These are phyloP conservation scores for Pichia sp. DNA, from an alignment of 1,139 yeast species.

Conservation along the genomic window DNA sequence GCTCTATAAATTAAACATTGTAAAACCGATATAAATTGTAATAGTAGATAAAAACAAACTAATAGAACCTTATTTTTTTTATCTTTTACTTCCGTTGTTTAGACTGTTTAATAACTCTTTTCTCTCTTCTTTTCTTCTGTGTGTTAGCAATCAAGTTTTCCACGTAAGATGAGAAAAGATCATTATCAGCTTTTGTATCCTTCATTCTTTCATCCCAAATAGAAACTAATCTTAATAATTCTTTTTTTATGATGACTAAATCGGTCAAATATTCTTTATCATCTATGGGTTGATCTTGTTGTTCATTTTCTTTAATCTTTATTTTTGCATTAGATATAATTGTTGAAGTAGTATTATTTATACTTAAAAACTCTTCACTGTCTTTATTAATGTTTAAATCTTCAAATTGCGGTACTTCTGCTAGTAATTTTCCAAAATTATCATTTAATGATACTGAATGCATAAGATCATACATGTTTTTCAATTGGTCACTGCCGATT, in stretches of 20 bases:
- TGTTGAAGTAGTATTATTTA: slow-evolving; percentile 17
- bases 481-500: slow-evolving; percentile 1
- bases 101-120: slow-evolving; percentile 2
- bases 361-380: slow-evolving; percentile 7
- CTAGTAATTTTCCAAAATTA: slow-evolving; percentile 7
- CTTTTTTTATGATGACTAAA: slow-evolving; percentile 17
- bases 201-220: slow-evolving; percentile 23
- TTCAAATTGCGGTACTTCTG: slow-evolving; percentile 18
- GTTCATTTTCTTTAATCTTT: slow-evolving; percentile 6
- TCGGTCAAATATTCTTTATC: slow-evolving; percentile 9
- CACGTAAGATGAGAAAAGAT: slow-evolving; percentile 28
- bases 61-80: too few species aligned
- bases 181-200: slow-evolving; percentile 24
- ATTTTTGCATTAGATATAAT: slow-evolving; percentile 19
- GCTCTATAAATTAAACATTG: too few species aligned
- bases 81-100: too few species aligned
- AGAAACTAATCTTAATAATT: slow-evolving; percentile 19
- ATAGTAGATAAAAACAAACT: too few species aligned
- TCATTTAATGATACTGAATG: slow-evolving; percentile 7
- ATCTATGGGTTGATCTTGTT: slow-evolving; percentile 7
- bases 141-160: slow-evolving; percentile 32
- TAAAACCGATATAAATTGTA: too few species aligned
- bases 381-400: slow-evolving; percentile 9
- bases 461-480: slow-evolving; percentile 15
- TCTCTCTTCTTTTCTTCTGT: slow-evolving; percentile 26